These are phyloP conservation scores for Didymella keratinophila DNA, from an alignment of 2,329 filamentous ascomycete genomes.

Conservation along the genomic window DNA sequence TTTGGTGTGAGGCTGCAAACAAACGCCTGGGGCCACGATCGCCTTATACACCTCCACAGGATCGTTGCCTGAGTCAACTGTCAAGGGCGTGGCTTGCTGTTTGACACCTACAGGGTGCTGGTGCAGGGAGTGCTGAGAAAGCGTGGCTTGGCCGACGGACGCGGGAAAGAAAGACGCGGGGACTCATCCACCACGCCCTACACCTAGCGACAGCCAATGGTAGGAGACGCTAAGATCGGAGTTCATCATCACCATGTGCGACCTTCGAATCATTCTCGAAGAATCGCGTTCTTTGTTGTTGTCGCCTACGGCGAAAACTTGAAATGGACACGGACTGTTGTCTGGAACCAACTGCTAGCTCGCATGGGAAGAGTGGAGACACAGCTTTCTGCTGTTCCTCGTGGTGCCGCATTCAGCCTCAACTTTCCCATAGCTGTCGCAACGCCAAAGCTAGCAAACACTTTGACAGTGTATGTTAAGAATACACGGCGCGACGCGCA, in stretches of 20 bases:
- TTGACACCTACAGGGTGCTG: constrained; percentile 8
- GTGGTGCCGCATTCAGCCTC: constrained; percentile 20
- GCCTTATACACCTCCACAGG: constrained; percentile 15
- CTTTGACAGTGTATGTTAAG: constrained; percentile 17
- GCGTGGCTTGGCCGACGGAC: constrained; percentile 18
- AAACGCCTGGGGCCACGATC: constrained; percentile 15
- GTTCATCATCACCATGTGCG: constrained; percentile 2
- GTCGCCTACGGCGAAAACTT: constrained; percentile 15
- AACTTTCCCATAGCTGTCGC: constrained; percentile 17
- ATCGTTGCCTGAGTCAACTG: constrained; percentile 14
- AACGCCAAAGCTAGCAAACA: constrained; percentile 6
- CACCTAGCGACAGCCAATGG: constrained; percentile 11
- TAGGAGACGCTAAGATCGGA: constrained; percentile 11
- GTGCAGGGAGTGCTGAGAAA: constrained; percentile 13
- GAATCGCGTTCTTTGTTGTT: constrained; percentile 11
- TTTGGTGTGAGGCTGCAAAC: constrained; percentile 16
- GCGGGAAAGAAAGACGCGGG: constrained; percentile 15
- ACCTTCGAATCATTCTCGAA: constrained; percentile 16
- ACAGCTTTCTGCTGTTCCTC: constrained; percentile 6
- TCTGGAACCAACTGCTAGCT: constrained; percentile 17
- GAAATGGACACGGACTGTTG: constrained; percentile 12
- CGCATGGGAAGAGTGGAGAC: constrained; percentile 9
- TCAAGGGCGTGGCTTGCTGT: constrained; percentile 14
- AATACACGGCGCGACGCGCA: constrained; percentile 3
- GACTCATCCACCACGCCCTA: constrained; percentile 20